Percentiles rank a stretch among this genome's conserved stretches.
phyloP scores from a whole-genome alignment of 495 filamentous ascomycete species.

The Hyphodiscus hymeniophilus region DNA sequence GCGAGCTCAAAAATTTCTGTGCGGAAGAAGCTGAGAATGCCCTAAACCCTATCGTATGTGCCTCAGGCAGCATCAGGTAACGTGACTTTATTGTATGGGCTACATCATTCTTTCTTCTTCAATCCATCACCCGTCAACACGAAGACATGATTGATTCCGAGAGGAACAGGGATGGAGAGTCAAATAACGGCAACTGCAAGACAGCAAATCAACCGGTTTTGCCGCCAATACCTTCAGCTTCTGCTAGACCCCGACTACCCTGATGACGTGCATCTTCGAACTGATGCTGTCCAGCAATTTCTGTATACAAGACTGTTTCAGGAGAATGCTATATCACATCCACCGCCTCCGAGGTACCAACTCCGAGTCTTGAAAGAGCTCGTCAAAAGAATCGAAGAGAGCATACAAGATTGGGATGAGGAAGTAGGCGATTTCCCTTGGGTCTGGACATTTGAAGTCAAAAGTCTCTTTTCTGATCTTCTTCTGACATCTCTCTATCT shows the following conservation, averaged over 20 bases:
- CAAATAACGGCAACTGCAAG: conserved; percentile 5
- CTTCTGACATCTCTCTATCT: conserved; percentile 13
- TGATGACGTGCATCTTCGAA: conserved; percentile 38
- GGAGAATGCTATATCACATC: conserved; percentile 34
- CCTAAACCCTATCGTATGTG: too few species aligned
- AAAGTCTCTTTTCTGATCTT: conserved; percentile 15
- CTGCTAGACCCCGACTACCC: conserved; percentile 49
- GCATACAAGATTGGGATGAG: conserved; percentile 67
- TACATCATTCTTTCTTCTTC: background rate
- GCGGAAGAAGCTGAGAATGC: too few species aligned
- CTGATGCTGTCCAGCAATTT: conserved; percentile 46
- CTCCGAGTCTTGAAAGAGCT: conserved; percentile 66
- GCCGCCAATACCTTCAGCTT: conserved; percentile 61
- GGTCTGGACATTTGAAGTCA: conserved; percentile 1
- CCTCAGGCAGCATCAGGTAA: too few species aligned
- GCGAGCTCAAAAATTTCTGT: background rate
- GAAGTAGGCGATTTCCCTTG: conserved; percentile 53
- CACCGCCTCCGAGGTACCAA: conserved; percentile 60
- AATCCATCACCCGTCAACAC: background rate
- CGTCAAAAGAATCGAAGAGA: conserved; percentile 52
- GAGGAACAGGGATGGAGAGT: conserved; percentile 11
- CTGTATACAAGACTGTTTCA: conserved; percentile 59
- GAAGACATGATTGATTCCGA: conserved; percentile 14
- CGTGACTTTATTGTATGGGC: background rate
- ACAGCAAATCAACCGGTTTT: conserved; percentile 34